Evolutionary conservation across 257 asterid species (phyloP).

Genomic region (Solanum piurae): DNA sequence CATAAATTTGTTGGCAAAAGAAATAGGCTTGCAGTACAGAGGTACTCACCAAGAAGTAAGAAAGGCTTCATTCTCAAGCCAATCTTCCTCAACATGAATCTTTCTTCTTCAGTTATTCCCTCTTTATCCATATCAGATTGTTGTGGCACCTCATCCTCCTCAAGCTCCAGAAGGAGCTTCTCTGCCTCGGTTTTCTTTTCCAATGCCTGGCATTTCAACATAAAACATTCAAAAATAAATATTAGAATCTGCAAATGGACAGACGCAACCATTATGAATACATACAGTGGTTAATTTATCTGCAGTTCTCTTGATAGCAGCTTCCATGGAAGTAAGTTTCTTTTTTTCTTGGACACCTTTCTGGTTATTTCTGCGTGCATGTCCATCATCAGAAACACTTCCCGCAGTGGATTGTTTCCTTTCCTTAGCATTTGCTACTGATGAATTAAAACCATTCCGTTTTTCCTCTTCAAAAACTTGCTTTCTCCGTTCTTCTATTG

Average conservation of each 20-base stretch:
- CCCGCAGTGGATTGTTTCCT: conserved; percentile 4
- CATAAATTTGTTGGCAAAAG: not conserved
- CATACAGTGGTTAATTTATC: conserved; percentile 60
- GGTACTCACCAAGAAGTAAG: conserved; percentile 71
- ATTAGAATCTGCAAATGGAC: conserved; percentile 2
- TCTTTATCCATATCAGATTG: conserved; percentile 67
- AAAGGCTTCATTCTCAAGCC: conserved; percentile 88
- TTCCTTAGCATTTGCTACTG: conserved; percentile 13
- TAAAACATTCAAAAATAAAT: conserved; percentile 1
- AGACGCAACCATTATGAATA: conserved; percentile 8
- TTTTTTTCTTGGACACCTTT: conserved; percentile 21
- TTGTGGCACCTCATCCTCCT: conserved; percentile 42
- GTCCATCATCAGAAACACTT: conserved; percentile 18
- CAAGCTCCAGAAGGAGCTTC: conserved; percentile 62
- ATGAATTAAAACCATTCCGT: conserved; percentile 6
- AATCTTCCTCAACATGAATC: conserved; percentile 85
- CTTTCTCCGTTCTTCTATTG: conserved; percentile 71
- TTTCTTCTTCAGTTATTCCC: conserved; percentile 97
- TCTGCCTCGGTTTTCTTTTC: conserved; percentile 70
- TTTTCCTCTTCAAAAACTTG: conserved; percentile 17
- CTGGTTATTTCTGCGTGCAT: not conserved
- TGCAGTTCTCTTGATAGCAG: conserved; percentile 42
- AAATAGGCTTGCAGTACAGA: not conserved
- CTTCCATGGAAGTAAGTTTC: conserved; percentile 25
- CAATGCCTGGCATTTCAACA: conserved; percentile 53